Evolutionary conservation across 208 protist genomes (phyloP).

Genomic region (Vickermania spadyakhi): DNA sequence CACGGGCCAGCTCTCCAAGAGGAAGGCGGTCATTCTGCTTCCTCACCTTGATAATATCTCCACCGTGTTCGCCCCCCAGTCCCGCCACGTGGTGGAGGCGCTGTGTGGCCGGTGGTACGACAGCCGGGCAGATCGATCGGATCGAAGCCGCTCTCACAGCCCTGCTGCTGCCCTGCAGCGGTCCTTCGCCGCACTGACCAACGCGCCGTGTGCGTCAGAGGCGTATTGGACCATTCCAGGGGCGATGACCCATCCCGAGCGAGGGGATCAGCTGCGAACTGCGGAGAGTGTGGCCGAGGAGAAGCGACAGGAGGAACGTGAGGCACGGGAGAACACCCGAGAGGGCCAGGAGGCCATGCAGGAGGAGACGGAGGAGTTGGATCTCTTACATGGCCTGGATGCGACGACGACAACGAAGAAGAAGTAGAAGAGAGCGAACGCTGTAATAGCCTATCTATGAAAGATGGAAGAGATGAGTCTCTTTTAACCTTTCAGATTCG

Average conservation of each 20-base stretch:
- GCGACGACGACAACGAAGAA: constrained; percentile 44
- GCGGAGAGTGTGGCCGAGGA: constrained; percentile 11
- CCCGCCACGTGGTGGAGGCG: constrained; percentile 71
- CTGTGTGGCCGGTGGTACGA: constrained; percentile 4
- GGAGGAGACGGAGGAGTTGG: constrained; percentile 66
- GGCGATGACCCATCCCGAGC: constrained; percentile 69
- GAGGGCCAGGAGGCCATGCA: constrained; percentile 68
- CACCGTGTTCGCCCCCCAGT: constrained; percentile 83
- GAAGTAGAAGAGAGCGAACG: constrained; percentile 3
- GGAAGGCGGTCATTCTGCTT: constrained; percentile 45
- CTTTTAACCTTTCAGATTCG: too few species aligned
- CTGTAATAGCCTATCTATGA: neutral
- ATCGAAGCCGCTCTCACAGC: too few species aligned
- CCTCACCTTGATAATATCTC: constrained; percentile 82
- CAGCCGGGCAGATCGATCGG: neutral
- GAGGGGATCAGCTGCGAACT: constrained; percentile 45
- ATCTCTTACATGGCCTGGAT: constrained; percentile 79
- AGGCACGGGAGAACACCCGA: constrained; percentile 43
- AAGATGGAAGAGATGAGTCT: too few species aligned
- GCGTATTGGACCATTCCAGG: constrained; percentile 88
- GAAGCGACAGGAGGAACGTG: too few species aligned
- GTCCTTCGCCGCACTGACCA: constrained; percentile 40
- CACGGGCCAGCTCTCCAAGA: constrained; percentile 53
- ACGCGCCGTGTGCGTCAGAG: constrained; percentile 42
- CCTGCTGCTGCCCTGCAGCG: constrained; percentile 60